These are phyloP conservation scores for Fusarium torreyae DNA, from an alignment of 2,329 filamentous ascomycete species.

Conservation along the genomic window DNA sequence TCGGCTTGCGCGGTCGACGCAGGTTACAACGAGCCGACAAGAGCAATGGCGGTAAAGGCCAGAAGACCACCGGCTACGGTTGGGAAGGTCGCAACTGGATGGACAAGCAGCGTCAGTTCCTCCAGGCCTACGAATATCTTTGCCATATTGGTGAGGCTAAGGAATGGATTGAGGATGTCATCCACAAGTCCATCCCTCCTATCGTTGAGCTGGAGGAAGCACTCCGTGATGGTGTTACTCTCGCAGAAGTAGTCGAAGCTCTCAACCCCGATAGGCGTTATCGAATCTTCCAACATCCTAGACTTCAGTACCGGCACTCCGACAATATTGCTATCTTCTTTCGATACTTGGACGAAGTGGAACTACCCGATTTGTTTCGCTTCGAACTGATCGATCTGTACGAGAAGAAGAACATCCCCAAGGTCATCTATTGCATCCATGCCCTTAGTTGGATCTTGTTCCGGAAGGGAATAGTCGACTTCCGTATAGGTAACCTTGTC, in stretches of 20 bases:
- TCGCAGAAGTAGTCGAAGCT: conserved; percentile 93
- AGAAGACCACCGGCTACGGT: conserved; percentile 69
- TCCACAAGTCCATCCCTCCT: conserved; percentile 86
- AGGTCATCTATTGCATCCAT: conserved; percentile 99
- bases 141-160: conserved; percentile 99
- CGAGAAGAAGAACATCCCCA: conserved; percentile 99
- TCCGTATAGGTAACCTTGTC: conserved; percentile 96
- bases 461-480: conserved; percentile 93
- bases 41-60: conserved; percentile 62
- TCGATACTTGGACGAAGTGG: conserved; percentile 89
- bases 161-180: conserved; percentile 97
- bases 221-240: conserved; percentile 90
- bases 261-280: conserved; percentile 82
- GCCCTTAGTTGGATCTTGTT: conserved; percentile 97
- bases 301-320: conserved; percentile 93
- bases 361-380: conserved; percentile 93
- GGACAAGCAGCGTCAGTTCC: conserved; percentile 96
- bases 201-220: conserved; percentile 96
- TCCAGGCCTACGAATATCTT: conserved; percentile 97
- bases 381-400: conserved; percentile 98
- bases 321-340: conserved; percentile 99
- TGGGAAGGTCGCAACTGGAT: conserved; percentile 96
- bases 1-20: conserved; percentile 86
- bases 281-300: conserved; percentile 88
- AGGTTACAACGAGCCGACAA: conserved; percentile 82